Base-by-base conservation (phyloP, 305 asterid genomes). In the Fraxinus platypoda region DNA sequence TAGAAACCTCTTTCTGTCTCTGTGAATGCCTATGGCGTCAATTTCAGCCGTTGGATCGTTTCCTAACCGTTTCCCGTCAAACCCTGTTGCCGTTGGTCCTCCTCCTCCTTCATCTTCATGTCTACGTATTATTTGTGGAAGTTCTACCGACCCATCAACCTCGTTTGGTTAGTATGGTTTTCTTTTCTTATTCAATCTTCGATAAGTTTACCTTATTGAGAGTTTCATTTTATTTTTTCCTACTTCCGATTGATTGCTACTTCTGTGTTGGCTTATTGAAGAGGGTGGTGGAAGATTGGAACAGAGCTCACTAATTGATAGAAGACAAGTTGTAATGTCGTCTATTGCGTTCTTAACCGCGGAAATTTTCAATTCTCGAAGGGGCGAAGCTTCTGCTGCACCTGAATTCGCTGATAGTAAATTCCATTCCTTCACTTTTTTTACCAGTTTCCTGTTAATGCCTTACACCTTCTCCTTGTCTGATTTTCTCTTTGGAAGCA, bases 371-470 rank as follows among this genome's bases (percentile, higher is more conserved):
- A 77, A 37, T 80, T 76, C 79, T 84, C 88, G 35, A 64, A 59
- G 75, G 57, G 41, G 49, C 79, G 92, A 86, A 86, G 87, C 88
- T 86, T 90, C 92, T 79, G 12, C 84, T 79, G 94, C 98, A 78
- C 86, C 95, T 81, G 87, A 94, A 88, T 96, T 72, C 46, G 95
- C 98, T 74, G 98, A 96, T 87, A 96, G 98, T 94, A 93, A 92
- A 85, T 43, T 77, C 85, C 84, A 0, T 49, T 71, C 8, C 41
- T 9, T 71, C 25, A 37, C 82, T 28, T 30, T 74, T 49, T 85
- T 30, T 26, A 2, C 74, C 59, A 33, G 2, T 68, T 68, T 68
- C 34, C 35, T 68, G 35, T 68, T 68, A 68, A 68, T 28, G 7
- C n/a, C 35, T 17, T 15, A 1, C 25, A 1, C 11, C 66, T 54